Base-by-base conservation (phyloP, 2,329 filamentous ascomycete genomes). In the Hymenoscyphus fructigenus region DNA sequence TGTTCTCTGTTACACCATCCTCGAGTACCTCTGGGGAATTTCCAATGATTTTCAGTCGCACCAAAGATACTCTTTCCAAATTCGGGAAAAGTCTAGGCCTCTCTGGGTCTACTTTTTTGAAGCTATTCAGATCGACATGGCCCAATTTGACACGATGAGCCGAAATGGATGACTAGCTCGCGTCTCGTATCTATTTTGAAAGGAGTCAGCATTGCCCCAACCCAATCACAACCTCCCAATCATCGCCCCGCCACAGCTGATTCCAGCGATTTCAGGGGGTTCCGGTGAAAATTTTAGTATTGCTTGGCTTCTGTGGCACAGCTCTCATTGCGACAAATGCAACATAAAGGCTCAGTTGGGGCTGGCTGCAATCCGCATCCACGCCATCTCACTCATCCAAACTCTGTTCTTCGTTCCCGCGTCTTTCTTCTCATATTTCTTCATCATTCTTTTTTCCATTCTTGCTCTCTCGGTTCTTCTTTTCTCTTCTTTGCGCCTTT, bases 221-320 rank as follows among this genome's bases (percentile, higher is more conserved):
- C 20, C 47, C 47, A 53, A 53, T 53, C 47, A 53, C 20, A 5
- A 14, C 36, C 47, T 4, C 47, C 14, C 47, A 53, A 53, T 26
- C 47, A 20, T 53, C 20, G 47, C 20, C 47, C 47, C 47, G 47
- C 47, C 47, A 53, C 47, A 53, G 20, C 47, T 53, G 47, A 53
- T 53, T 12, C 3, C 47, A 53, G 47, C 20, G 20, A 53, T 15
- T 23, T 53, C 47, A 53, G 47, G 47, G 47, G 47, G 47, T 53
- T 53, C 10, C 12, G 9, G 23, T 23, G 10, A 26, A 26, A 53
- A 26, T 14, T 53, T 53, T 53, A 53, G 47, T 53, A 14, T 53
- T 53, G 20, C 47, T 53, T 53, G 47, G 47, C 58, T 44, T 44
- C 23, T 1, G 58, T 47, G 58, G 58, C 58, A 47, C 58, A 60